Evolutionary conservation across 2,329 filamentous ascomycete genomes (phyloP), one percentile per base, ranked within the genome.

Genomic region (Fusarium subglutinans): DNA sequence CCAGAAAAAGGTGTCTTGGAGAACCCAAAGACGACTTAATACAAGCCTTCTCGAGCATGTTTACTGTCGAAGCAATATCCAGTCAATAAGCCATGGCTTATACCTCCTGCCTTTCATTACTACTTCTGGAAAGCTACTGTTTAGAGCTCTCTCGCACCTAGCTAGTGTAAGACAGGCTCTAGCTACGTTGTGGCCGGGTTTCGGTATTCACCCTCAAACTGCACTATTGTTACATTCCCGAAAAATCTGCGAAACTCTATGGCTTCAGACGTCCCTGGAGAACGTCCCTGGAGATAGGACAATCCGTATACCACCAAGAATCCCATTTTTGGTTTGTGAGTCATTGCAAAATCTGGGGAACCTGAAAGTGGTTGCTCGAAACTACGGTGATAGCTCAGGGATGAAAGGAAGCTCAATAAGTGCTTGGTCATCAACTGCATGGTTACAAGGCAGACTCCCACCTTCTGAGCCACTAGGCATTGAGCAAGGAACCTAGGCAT

Each of bases 201-300:
- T 66, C 64, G 64, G 61, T 13, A 13, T 66, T 58, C 22, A 24
- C 41, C 8, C 24, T 30, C 15, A 30, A 14, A 18, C 10, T 28
- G 14, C 51, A 13, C 13, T 17, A 17, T 6, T 17, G 28, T 28
- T 24, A 10, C 18, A 24, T 33, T 20, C 5, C 48, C 48, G 59
- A 64, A 8, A 0, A 3, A 48, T 64, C 2, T 18, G 40, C 63
- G 63, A 40, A 35, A 33, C 26, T 44, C 13, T 15, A 14, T 10
- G 4, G 2, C 13, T 17, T 2, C 10, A 9, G 8, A 11, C 17
- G n/a, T n/a, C n/a, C n/a, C n/a, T n/a, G n/a, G n/a, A n/a, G n/a
- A n/a, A n/a, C n/a, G 9, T 4, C 22, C 0, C 18, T 14, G 6
- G 18, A 2, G 6, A 17, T 22, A 1, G 26, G 26, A 28, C 26